phyloP scores from a whole-genome alignment of 345 rosid species.

The Eucalyptus regnans region DNA sequence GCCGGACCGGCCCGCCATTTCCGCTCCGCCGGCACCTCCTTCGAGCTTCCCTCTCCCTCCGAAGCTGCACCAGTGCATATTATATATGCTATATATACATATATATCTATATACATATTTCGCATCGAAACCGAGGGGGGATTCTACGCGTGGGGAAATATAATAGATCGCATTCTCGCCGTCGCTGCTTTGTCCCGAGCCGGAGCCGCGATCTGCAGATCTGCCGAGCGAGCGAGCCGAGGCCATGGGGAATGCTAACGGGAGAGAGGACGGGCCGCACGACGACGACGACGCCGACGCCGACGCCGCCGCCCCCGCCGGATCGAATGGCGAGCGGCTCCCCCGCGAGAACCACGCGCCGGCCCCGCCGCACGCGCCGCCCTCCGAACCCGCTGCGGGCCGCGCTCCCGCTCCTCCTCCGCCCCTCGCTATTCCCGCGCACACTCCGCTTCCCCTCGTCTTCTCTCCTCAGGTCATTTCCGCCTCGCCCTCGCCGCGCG shows the following conservation, averaged over 20 bases:
- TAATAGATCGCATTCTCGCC: neutral
- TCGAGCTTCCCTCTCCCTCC: neutral
- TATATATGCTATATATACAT: neutral
- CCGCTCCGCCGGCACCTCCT: neutral
- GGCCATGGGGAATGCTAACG: constrained; percentile 82
- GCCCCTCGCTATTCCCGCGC: constrained; percentile 23
- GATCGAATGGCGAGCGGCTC: constrained; percentile 22
- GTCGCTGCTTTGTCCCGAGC: neutral
- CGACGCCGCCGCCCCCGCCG: constrained; percentile 3
- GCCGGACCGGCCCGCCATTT: neutral
- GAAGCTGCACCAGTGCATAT: neutral
- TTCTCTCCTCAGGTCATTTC: constrained; percentile 62
- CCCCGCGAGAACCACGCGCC: constrained; percentile 7
- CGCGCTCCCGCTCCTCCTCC: constrained; percentile 23
- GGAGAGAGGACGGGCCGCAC: constrained; percentile 22
- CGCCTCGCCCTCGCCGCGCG: neutral
- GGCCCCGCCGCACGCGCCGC: constrained; percentile 3
- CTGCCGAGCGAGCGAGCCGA: neutral
- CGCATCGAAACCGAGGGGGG: neutral
- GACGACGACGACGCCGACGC: neutral
- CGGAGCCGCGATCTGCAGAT: neutral
- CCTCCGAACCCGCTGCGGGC: constrained; percentile 34
- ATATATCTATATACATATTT: neutral
- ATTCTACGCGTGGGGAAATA: neutral
- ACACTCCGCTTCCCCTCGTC: constrained; percentile 53